Base-by-base conservation (phyloP, 2,329 filamentous ascomycete genomes). In the Alternaria brassicae region DNA sequence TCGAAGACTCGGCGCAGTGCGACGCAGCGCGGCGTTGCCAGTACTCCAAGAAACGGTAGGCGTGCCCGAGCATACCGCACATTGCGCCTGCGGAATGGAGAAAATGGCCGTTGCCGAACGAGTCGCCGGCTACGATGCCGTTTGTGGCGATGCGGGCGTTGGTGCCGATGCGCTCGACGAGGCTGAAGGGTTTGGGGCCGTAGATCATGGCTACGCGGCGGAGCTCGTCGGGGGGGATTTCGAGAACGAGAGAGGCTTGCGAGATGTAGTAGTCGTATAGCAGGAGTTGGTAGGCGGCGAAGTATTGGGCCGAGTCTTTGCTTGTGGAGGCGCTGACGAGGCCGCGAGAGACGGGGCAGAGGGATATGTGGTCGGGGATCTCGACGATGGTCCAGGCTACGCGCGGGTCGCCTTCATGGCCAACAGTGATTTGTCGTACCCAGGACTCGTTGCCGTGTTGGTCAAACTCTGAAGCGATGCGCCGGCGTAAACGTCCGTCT, bases 41-140 rank as follows among this genome's bases (percentile, higher is more conserved):
- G 40, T 67, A 65, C 37, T 63, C 60, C 1, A 64, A 37, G 36
- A 65, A 67, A 9, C 60, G 60, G 13, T 63, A 67, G 3, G 51
- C 56, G 19, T 67, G 64, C 13, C 64, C 64, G 4, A 67, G 42
- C 64, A 67, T 67, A 13, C 64, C 62, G 44, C 58, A 62, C 64
- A 65, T 67, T 8, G 62, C 64, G 30, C 62, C 64, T 49, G 60
- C 62, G 8, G 53, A 60, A 28, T 62, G 58, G 7, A 65, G 36
- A 10, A 67, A 67, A 27, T 67, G 64, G 3, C 64, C 64, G 19
- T 65, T 65, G 1, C 64, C 64, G 17, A 67, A 67, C 6, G 64
- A 63, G 34, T 65, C 62, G 13, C 64, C 64, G 17, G 55, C 62
- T 8, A 67, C 58, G 30, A 65, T 49, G 7, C 60, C 62, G 25